Conservation (phyloP, 2,329 filamentous ascomycete genomes). For the Orbilia brochopaga region DNA sequence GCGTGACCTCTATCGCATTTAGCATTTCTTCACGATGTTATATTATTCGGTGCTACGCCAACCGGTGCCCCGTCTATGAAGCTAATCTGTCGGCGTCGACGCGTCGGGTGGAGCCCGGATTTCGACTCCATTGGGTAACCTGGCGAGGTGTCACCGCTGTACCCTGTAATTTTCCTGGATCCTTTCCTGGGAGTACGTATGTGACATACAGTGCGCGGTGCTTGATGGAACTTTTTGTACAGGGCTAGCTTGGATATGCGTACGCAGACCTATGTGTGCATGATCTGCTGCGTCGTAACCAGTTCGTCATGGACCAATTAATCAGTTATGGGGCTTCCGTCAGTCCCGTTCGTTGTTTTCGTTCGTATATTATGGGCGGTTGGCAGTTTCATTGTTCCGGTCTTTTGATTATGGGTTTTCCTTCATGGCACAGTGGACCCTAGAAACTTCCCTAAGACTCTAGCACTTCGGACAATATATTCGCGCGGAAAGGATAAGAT, state of each 20-base stretch:
- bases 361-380: too few relatives aligned
- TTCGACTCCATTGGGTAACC: not conserved
- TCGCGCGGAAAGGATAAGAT: not conserved
- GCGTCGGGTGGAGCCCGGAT: not conserved
- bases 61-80: slow-evolving; percentile 9
- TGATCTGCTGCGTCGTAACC: not conserved
- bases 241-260: too few relatives aligned
- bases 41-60: slow-evolving; percentile 32
- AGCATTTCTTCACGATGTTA: slow-evolving; percentile 2
- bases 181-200: not conserved
- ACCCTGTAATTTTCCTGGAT: not conserved
- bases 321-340: not conserved
- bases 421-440: not conserved
- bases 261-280: not conserved
- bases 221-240: too few relatives aligned
- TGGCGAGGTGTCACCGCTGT: slow-evolving; percentile 13
- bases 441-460: not conserved
- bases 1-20: not conserved
- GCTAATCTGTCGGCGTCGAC: not conserved
- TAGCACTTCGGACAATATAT: too few relatives aligned
- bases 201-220: too few relatives aligned
- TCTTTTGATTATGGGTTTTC: not conserved
- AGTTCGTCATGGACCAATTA: not conserved
- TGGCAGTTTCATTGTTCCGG: too few relatives aligned
- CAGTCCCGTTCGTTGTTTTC: not conserved